Evolutionary conservation across 345 rosid species (phyloP), one percentile per base, ranked within the genome.

Genomic region (Firmiana major): DNA sequence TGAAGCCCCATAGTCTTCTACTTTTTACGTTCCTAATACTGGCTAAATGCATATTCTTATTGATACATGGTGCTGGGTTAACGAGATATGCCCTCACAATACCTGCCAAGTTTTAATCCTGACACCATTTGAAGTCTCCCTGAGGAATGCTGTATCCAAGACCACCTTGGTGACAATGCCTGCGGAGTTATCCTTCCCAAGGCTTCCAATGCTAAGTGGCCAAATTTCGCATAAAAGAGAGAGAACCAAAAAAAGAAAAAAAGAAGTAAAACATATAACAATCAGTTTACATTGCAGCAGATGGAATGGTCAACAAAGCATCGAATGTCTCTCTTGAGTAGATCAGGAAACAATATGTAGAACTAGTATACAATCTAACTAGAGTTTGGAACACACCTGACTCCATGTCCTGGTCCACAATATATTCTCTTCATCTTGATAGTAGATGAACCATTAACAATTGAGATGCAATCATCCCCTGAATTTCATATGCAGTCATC

Each of bases 101-200:
- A 93, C 99, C 98, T 96, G 99, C 97, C 97, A 96, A 51, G 99
- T 93, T 82, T 95, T 95, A 74, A 95, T 95, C 85, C 98, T 90
- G 79, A 95, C 86, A 60, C 99, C 99, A 78, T 92, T 95, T 26
- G 92, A 85, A 46, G 99, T 90, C 78, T 93, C 92, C 60, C 79
- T 86, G 71, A 95, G 80, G 53, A 84, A 77, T 62, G 99, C 98
- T 68, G 97, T 90, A 84, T 95, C 97, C 82, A 95, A 75, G 71
- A 93, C 94, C 77, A 95, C 93, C 81, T 91, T 92, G 28, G 94
- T 66, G 72, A 95, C 98, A 15, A 85, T 84, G 76, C 84, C 99
- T 11, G 77, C 87, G 1, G 97, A 89, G 87, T 89, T 90, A 83
- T 84, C 89, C 92, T 89, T 87, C 79, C 99, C 99, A 73, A 93